A percentile compares a stretch with the other conserved stretches of the same genome.
phyloP scores from a whole-genome alignment of 768 basidiomycete genomes.

The Suillus paluster region DNA sequence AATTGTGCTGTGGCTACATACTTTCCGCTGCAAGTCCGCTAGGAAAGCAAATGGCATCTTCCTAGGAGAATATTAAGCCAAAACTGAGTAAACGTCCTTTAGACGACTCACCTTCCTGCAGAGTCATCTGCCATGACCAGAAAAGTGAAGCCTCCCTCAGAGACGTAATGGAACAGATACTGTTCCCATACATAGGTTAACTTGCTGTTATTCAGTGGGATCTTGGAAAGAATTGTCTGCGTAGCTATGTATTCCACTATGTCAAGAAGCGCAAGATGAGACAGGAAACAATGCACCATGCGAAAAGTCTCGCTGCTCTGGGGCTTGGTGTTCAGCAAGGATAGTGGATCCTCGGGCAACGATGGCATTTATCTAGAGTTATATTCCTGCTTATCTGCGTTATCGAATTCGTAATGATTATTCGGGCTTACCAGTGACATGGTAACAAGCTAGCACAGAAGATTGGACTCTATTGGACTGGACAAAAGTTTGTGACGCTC shows the following conservation, averaged over 20 bases:
- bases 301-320: slow-evolving; percentile 82
- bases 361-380: slow-evolving; percentile 74
- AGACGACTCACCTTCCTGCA: slow-evolving; percentile 71
- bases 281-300: slow-evolving; percentile 56
- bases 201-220: slow-evolving; percentile 88
- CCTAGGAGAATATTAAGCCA: slow-evolving; percentile 41
- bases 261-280: neutral
- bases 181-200: slow-evolving; percentile 91
- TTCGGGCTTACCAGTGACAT: neutral
- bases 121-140: slow-evolving; percentile 95
- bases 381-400: neutral
- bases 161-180: slow-evolving; percentile 93
- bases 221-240: slow-evolving; percentile 90
- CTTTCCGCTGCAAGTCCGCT: slow-evolving; percentile 82
- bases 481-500: neutral
- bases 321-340: slow-evolving; percentile 82
- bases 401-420: slow-evolving; percentile 1
- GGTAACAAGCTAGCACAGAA: neutral
- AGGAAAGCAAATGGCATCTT: slow-evolving; percentile 96
- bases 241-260: slow-evolving; percentile 55
- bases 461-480: too few relatives aligned
- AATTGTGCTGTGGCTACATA: slow-evolving; percentile 26
- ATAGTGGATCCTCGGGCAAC: slow-evolving; percentile 80
- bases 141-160: slow-evolving; percentile 84
- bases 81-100: neutral